These are phyloP conservation scores for Vaccinium vitisidaea DNA, from an alignment of 148 eudicot species.

Conservation along the genomic window DNA sequence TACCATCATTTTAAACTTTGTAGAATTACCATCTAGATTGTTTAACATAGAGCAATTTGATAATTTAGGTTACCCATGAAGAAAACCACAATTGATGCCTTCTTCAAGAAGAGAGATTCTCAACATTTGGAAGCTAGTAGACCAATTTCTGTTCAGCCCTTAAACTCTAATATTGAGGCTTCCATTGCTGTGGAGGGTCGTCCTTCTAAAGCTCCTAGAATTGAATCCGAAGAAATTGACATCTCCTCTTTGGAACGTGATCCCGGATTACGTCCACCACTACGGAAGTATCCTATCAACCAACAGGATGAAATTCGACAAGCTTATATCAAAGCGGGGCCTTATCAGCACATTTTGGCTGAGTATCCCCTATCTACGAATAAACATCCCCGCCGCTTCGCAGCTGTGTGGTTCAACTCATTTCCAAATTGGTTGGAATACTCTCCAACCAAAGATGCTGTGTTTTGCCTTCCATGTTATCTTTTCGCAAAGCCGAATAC, in stretches of 20 bases:
- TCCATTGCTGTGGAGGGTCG: not conserved
- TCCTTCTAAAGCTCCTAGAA: not conserved
- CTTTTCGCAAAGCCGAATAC: not conserved
- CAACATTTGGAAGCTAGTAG: not conserved
- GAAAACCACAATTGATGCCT: not conserved
- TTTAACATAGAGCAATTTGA: not conserved
- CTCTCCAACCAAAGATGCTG: slow-evolving; percentile 9
- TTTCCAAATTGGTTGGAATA: slow-evolving; percentile 13
- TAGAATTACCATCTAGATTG: no score
- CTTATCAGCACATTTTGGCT: not conserved
- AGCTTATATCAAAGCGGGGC: not conserved
- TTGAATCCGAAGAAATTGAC: not conserved
- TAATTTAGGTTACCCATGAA: not conserved
- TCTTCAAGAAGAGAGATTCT: not conserved
- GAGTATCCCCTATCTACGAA: not conserved
- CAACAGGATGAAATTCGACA: not conserved
- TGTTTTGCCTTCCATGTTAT: slow-evolving; percentile 10
- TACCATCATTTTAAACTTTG: no score
- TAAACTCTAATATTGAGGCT: not conserved
- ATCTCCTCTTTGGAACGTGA: not conserved
- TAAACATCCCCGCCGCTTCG: not conserved
- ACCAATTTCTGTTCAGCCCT: not conserved
- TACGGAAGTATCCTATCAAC: not conserved
- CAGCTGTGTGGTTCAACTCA: not conserved
- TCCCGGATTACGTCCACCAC: not conserved